Evolutionary conservation across 1,139 yeast genomes (phyloP).

Genomic region (Taphrina confusa): DNA sequence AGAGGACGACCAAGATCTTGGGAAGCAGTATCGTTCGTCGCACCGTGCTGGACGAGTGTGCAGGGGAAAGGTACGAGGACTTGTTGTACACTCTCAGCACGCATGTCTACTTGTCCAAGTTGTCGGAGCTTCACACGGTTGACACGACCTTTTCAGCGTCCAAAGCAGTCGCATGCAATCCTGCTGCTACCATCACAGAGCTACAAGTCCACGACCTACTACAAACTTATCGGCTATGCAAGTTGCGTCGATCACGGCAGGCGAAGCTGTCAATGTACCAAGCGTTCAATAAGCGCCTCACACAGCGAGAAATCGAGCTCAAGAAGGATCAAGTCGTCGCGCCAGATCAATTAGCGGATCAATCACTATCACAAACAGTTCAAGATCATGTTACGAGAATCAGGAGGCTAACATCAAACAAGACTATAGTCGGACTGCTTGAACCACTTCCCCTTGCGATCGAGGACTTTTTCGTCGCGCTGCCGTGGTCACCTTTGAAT

Average conservation of each 20-base stretch:
- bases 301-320: not conserved
- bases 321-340: not conserved
- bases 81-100: not conserved
- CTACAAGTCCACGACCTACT: conserved; percentile 8
- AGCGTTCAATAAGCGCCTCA: not conserved
- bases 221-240: conserved; percentile 10
- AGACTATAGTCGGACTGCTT: not conserved
- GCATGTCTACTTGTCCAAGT: not conserved
- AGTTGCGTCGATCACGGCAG: not conserved
- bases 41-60: conserved; percentile 18
- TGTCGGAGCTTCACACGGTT: not conserved
- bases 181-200: not conserved
- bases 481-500: conserved; percentile 3
- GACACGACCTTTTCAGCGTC: not conserved
- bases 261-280: not conserved
- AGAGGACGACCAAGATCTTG: not conserved
- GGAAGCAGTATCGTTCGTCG: conserved; percentile 10
- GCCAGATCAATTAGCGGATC: no score
- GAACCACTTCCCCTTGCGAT: not conserved
- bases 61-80: conserved; percentile 26
- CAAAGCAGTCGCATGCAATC: no score
- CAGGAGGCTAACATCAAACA: not conserved
- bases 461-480: not conserved
- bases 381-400: not conserved
- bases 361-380: not conserved